Base-by-base conservation (phyloP, 192 early-diverging fungal genomes). In the Obelidium mucronatum region DNA sequence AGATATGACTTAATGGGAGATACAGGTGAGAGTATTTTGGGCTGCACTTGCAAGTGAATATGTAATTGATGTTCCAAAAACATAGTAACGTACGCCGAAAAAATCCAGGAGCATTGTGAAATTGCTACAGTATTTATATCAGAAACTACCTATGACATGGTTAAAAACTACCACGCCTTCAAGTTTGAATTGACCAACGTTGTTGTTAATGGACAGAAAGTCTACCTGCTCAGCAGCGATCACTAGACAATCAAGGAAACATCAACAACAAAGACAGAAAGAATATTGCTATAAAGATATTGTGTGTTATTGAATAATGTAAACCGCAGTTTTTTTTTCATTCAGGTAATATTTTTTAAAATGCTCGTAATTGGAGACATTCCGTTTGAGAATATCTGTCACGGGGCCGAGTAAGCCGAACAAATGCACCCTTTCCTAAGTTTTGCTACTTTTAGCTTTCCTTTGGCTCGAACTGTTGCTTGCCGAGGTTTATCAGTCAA, bases 341-440 rank as follows among this genome's bases (percentile, higher is more conserved):
- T 51, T 51, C 48, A 51, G 11, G 48, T 22, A 51, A 51, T 51
- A 22, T 51, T 51, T 22, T 51, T 69, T 80, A 52, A 85, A 65
- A 35, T 79, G 42, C 64, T 85, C 82, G 80, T 99, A 99, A 80
- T 98, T 95, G 60, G 85, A 89, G 31, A 92, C 90, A 85, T 99
- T 97, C 62, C 97, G 87, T 77, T 97, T 92, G 67, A 99, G 91
- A 61, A 98, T 99, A 76, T 97, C 95, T 58, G 94, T 91, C 58
- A 96, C 92, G 17, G 97, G 96, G 2, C 97, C 97, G 3, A 99
- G 85, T 55, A 99, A 85, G n/a, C n/a, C 97, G 91, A 52, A 93
- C 93, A 80, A 99, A 99, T 2, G 96, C 94, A 76, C 94, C 93
- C 80, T 97, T 96, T 69, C 93, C 94, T 55, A n/a, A 99, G 83